These are phyloP conservation scores for Nannochloris sp. DNA, from an alignment of 139 green algal genomes.

Conservation along the genomic window DNA sequence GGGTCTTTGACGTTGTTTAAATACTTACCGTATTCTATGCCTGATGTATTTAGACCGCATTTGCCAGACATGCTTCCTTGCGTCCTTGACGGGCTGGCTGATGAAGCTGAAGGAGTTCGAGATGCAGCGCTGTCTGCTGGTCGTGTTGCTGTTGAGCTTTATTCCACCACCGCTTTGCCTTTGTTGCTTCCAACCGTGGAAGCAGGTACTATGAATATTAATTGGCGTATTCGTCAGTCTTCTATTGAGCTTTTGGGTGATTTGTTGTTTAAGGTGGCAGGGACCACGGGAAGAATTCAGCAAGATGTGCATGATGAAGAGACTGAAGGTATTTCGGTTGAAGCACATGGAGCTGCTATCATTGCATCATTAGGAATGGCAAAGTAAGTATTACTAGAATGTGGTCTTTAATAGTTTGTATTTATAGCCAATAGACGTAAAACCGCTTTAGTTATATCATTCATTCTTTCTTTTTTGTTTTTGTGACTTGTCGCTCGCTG, in stretches of 20 bases:
- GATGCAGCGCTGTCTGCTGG: conserved; percentile 80
- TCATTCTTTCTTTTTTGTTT: too few species aligned
- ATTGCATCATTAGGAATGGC: conserved; percentile 60
- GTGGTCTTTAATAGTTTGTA: neutral
- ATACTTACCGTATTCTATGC: conserved; percentile 32
- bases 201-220: conserved; percentile 70
- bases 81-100: conserved; percentile 88
- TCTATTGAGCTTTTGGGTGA: conserved; percentile 91
- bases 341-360: conserved; percentile 78
- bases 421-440: too few species aligned
- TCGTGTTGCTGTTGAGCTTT: conserved; percentile 73
- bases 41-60: conserved; percentile 11
- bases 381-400: conserved; percentile 14
- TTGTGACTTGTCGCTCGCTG: too few species aligned
- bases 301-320: conserved; percentile 80
- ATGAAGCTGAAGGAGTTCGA: conserved; percentile 89
- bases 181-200: conserved; percentile 92
- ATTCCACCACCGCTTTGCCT: conserved; percentile 56
- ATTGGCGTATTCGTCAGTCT: conserved; percentile 94
- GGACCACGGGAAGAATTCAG: conserved; percentile 79
- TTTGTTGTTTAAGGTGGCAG: conserved; percentile 94
- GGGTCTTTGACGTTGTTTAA: conserved; percentile 86
- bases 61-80: conserved; percentile 56
- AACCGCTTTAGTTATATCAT: too few species aligned
- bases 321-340: conserved; percentile 83